phyloP scores from a whole-genome alignment of 192 early-diverging fungal genomes.

The Endogone sp. region DNA sequence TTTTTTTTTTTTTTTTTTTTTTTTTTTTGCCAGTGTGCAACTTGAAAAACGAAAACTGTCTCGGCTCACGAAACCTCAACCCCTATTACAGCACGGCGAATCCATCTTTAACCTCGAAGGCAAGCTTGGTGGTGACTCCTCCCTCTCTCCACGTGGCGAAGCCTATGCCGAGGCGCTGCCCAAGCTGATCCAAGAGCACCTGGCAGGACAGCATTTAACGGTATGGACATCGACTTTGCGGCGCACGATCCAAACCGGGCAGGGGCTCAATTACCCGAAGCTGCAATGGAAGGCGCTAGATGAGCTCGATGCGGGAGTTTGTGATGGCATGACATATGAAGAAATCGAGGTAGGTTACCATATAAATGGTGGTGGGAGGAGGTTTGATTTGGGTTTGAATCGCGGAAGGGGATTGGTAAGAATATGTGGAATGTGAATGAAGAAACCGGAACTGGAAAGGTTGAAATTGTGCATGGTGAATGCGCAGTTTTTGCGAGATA shows the following conservation, averaged over 20 bases:
- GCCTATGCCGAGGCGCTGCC: slow-evolving; percentile 86
- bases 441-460: not conserved
- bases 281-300: slow-evolving; percentile 97
- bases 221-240: slow-evolving; percentile 97
- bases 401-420: not conserved
- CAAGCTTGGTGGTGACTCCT: slow-evolving; percentile 93
- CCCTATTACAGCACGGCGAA: slow-evolving; percentile 71
- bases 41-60: not conserved
- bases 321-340: slow-evolving; percentile 99
- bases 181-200: slow-evolving; percentile 65
- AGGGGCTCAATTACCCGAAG: slow-evolving; percentile 77
- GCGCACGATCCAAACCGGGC: slow-evolving; percentile 89
- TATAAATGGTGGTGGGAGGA: not conserved
- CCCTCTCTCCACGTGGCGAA: slow-evolving; percentile 80
- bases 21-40: too few species aligned
- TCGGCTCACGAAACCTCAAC: slow-evolving; percentile 21
- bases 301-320: slow-evolving; percentile 95
- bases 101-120: slow-evolving; percentile 89
- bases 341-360: slow-evolving; percentile 73
- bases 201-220: slow-evolving; percentile 74
- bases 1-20: not conserved
- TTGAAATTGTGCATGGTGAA: not conserved
- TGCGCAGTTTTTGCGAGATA: too few species aligned
- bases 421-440: too few species aligned
- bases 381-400: not conserved